Base-by-base conservation (phyloP, 2,329 filamentous ascomycete genomes). In the Dothistroma pini region DNA sequence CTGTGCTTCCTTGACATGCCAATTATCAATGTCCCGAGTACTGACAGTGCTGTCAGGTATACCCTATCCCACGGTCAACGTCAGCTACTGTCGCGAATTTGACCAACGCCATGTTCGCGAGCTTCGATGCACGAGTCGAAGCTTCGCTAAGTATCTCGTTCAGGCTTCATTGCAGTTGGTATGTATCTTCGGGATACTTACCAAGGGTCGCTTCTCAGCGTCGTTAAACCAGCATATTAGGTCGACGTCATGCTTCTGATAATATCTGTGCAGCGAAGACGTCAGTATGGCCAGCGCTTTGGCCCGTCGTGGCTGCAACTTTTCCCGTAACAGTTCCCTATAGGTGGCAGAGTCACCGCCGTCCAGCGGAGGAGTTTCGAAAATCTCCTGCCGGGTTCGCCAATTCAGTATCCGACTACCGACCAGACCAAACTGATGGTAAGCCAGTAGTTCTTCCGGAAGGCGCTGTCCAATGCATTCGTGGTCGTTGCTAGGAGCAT, bases 401-500 rank as follows among this genome's bases (percentile, higher is more conserved):
- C 88, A 93, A 73, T 89, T 90, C 12, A 96, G 83, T 41, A 96
- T 81, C 53, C 90, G 86, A 25, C 91, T 83, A 31, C 90, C 86
- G 66, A 97, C 86, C 49, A 97, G 79, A 35, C 91, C 95, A 56
- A 85, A 87, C 61, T 91, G 92, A 54, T 97, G 82, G 74, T 97
- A 97, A 75, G 91, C 89, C 74, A 93, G 93, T 19, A 97, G 81
- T 76, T 99, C 95, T 47, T 92, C 87, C 0, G 95, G 92, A 5
- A 99, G 81, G 62, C 93, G 89, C 61, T 96, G 85, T n/a, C 92
- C 92, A 63, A 97, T 85, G 72, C 97, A 93, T 71, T 93, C 88
- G 72, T 96, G 90, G 66, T 95, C 88, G 72, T 97, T 93, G 51
- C 84, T 84, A 1, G 95, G 93, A 21, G 92, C 84, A 58, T 86